phyloP scores from a whole-genome alignment of 2,329 filamentous ascomycete species.

The Xylaria sp. region DNA sequence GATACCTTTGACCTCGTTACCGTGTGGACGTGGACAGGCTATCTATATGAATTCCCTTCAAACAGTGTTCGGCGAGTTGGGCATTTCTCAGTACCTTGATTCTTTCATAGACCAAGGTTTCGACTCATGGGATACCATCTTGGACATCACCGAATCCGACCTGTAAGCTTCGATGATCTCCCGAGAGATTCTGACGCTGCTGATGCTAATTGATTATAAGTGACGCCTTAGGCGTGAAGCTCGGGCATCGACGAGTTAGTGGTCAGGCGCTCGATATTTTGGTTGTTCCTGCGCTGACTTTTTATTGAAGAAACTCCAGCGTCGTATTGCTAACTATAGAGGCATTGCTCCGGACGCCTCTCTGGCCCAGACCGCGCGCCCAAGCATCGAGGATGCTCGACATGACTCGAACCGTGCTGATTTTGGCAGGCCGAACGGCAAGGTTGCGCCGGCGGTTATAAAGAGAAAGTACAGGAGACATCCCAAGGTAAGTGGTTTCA shows the following conservation, averaged over 20 bases:
- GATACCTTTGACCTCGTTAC: not conserved
- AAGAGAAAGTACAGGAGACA: constrained; percentile 76
- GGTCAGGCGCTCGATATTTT: not conserved
- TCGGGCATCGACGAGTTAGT: constrained; percentile 73
- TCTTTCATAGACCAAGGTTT: constrained; percentile 73
- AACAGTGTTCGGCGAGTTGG: constrained; percentile 66
- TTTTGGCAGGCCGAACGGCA: constrained; percentile 37
- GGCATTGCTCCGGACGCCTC: constrained; percentile 53
- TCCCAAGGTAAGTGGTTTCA: constrained; percentile 55
- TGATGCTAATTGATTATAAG: constrained; percentile 36
- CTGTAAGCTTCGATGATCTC: constrained; percentile 49
- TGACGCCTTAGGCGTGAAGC: constrained; percentile 68
- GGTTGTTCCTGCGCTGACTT: constrained; percentile 1
- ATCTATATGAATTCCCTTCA: constrained; percentile 57
- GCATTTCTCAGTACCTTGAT: constrained; percentile 70
- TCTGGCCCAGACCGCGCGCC: constrained; percentile 44
- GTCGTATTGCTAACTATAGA: constrained; percentile 70
- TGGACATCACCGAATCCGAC: constrained; percentile 80
- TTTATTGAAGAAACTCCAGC: constrained; percentile 64
- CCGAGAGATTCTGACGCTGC: not conserved
- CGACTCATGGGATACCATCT: constrained; percentile 76
- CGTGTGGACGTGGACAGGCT: constrained; percentile 16
- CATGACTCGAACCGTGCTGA: constrained; percentile 50
- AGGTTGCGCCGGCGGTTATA: constrained; percentile 39
- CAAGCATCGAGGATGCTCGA: constrained; percentile 50